These are phyloP conservation scores for Areca catechu DNA, from an alignment of 176 grass and related monocot genomes.

Conservation along the genomic window DNA sequence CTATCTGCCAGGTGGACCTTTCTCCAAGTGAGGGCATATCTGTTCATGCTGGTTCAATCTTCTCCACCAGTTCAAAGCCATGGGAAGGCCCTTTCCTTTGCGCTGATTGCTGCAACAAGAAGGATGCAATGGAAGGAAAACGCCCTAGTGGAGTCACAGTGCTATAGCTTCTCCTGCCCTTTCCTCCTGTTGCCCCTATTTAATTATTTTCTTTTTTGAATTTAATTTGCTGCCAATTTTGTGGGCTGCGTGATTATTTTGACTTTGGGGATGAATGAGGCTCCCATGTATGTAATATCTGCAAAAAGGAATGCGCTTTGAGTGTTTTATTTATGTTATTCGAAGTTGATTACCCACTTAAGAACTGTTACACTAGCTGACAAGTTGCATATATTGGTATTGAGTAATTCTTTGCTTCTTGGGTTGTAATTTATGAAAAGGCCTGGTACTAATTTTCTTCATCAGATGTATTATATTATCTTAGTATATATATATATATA, in stretches of 20 bases:
- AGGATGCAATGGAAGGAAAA: constrained; percentile 98
- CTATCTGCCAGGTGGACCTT: constrained; percentile 83
- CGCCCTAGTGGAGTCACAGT: constrained; percentile 76
- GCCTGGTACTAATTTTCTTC: too few species aligned
- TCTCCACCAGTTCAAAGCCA: constrained; percentile 72
- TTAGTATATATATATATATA: too few species aligned
- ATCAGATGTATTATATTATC: too few species aligned
- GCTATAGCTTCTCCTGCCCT: constrained; percentile 23
- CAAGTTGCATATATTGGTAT: too few species aligned
- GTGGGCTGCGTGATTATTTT: constrained; percentile 18
- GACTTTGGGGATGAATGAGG: neutral
- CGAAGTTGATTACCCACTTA: too few species aligned
- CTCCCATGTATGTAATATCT: neutral
- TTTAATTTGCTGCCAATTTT: constrained; percentile 19
- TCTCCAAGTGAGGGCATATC: constrained; percentile 76
- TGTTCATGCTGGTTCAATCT: constrained; percentile 67
- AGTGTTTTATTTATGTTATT: neutral
- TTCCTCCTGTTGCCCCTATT: neutral
- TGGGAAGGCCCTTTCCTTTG: constrained; percentile 95
- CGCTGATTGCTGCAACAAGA: constrained; percentile 73
- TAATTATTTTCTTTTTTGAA: neutral
- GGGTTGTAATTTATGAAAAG: too few species aligned
- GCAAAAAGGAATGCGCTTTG: neutral
- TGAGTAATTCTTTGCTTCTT: too few species aligned
- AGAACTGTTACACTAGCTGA: too few species aligned